Evolutionary conservation across 2,329 filamentous ascomycete genomes (phyloP).

Genomic region (Talaromyces marneffei): DNA sequence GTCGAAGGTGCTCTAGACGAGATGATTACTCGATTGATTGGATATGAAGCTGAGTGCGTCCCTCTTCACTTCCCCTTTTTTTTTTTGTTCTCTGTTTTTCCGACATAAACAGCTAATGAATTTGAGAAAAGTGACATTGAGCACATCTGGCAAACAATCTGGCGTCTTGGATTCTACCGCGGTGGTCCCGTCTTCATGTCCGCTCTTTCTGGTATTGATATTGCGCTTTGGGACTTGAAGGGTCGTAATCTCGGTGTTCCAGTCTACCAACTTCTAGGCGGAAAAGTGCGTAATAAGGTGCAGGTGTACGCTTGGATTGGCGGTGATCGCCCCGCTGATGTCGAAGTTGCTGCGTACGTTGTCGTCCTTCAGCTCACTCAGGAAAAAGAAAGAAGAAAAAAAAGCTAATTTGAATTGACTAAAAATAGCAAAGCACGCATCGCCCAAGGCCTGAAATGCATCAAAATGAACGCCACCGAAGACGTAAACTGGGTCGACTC

Average conservation of each 20-base stretch:
- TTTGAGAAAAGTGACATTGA: constrained; percentile 64
- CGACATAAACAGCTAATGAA: background rate
- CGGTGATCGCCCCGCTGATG: constrained; percentile 63
- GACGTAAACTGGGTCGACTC: constrained; percentile 73
- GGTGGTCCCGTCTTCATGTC: constrained; percentile 77
- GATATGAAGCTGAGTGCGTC: constrained; percentile 63
- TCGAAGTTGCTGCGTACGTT: constrained; percentile 47
- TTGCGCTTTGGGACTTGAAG: constrained; percentile 75
- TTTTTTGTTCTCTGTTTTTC: too few species aligned
- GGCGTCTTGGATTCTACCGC: constrained; percentile 67
- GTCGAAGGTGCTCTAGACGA: constrained; percentile 69
- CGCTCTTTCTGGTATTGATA: constrained; percentile 70
- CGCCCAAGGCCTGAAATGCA: constrained; percentile 36
- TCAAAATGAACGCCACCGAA: constrained; percentile 78
- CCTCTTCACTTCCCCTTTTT: background rate
- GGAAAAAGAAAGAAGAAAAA: too few species aligned
- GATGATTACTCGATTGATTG: constrained; percentile 56
- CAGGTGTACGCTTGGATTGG: constrained; percentile 76
- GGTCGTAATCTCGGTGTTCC: constrained; percentile 59
- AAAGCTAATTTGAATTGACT: too few species aligned
- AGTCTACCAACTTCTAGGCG: constrained; percentile 67
- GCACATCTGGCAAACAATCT: constrained; percentile 71
- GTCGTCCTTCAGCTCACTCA: background rate
- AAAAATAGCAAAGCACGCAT: constrained; percentile 41
- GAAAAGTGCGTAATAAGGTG: constrained; percentile 63